A percentile compares a stretch with the other conserved stretches of the same genome.
Evolutionary conservation across 768 basidiomycete genomes (phyloP).

Genomic region (Clavulina sp.): DNA sequence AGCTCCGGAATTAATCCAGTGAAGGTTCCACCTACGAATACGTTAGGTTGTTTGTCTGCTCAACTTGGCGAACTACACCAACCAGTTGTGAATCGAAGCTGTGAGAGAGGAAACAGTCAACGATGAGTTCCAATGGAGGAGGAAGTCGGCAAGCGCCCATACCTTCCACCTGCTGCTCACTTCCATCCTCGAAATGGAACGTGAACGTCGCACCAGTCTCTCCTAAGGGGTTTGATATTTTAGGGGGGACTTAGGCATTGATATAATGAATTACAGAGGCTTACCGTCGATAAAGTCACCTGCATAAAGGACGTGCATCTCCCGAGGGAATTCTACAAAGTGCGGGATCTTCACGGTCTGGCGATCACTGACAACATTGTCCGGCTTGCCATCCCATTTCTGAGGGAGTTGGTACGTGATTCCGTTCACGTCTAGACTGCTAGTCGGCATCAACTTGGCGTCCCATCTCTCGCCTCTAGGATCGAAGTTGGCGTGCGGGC

Average conservation of each 20-base stretch:
- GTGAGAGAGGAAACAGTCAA: background rate
- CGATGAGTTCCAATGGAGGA: background rate
- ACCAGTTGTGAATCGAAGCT: conserved; percentile 13
- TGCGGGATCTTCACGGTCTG: conserved; percentile 23
- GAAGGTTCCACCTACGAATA: conserved; percentile 13
- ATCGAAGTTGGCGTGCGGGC: conserved; percentile 10
- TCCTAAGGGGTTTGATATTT: conserved; percentile 18
- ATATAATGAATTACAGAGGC: conserved; percentile 15
- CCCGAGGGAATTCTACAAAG: conserved; percentile 16
- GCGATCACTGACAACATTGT: conserved; percentile 29
- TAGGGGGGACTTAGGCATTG: background rate
- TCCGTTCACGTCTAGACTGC: conserved; percentile 4
- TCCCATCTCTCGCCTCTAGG: conserved; percentile 5
- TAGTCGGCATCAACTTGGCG: conserved; percentile 6
- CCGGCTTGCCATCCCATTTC: conserved; percentile 13
- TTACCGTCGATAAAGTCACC: conserved; percentile 26
- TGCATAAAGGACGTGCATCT: conserved; percentile 30
- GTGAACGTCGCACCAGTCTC: conserved; percentile 30
- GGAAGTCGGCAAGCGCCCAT: no score
- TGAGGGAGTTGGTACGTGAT: conserved; percentile 7
- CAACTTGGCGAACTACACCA: background rate
- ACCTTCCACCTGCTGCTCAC: conserved; percentile 10
- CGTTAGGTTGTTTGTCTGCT: background rate
- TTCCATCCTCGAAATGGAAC: conserved; percentile 15
- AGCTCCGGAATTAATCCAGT: conserved; percentile 13